Conservation (phyloP, 1,139 yeast species). For the Geotrichum siamense region DNA sequence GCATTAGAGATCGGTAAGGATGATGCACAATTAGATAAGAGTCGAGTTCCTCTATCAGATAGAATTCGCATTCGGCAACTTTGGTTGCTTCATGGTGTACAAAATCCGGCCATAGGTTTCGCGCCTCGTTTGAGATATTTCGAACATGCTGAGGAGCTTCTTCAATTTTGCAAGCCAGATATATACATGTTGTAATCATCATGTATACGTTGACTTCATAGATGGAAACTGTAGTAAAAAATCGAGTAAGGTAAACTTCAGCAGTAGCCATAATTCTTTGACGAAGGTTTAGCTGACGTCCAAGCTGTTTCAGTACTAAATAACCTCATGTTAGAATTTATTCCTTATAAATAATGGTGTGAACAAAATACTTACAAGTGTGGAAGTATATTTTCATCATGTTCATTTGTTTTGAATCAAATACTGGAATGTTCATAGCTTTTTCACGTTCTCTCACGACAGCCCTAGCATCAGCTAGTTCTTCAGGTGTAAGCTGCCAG, state of each 20-base stretch:
- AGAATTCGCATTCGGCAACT: conserved; percentile 94
- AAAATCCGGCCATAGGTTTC: conserved; percentile 91
- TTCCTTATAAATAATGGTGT: background rate
- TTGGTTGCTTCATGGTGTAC: conserved; percentile 88
- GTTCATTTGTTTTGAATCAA: conserved; percentile 33
- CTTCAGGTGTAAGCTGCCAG: conserved; percentile 54
- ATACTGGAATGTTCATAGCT: conserved; percentile 21
- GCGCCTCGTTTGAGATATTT: conserved; percentile 72
- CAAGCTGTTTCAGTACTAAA: conserved; percentile 57
- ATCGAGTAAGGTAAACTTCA: conserved; percentile 71
- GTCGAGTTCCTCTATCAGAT: conserved; percentile 81
- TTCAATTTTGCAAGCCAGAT: conserved; percentile 87
- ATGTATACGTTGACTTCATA: conserved; percentile 78
- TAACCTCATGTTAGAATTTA: conserved; percentile 40
- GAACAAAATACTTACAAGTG: conserved; percentile 28
- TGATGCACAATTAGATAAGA: conserved; percentile 77
- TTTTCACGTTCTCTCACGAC: conserved; percentile 29
- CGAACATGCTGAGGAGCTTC: conserved; percentile 94
- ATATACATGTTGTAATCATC: conserved; percentile 75
- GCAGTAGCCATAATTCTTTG: conserved; percentile 87
- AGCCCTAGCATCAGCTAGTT: conserved; percentile 39
- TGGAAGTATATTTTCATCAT: conserved; percentile 40
- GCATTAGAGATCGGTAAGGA: conserved; percentile 72
- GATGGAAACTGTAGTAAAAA: conserved; percentile 62
- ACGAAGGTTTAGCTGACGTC: conserved; percentile 66